Evolutionary conservation across 2,329 filamentous ascomycete genomes (phyloP).

Genomic region (Penicillium sp.): DNA sequence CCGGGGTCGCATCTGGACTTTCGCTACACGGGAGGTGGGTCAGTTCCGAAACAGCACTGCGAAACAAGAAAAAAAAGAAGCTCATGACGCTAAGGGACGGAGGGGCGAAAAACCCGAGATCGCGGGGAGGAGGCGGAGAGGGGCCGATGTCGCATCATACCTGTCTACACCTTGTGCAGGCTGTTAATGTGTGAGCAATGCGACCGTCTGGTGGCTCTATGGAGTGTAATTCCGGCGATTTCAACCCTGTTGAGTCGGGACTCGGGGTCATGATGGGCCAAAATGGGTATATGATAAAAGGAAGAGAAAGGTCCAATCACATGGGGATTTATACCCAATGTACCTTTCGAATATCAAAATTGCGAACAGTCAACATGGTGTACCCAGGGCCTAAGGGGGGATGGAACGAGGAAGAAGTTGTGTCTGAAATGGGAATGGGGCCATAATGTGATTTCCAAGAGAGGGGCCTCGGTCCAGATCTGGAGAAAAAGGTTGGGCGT

Average conservation of each 20-base stretch:
- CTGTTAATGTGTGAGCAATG: conserved; percentile 49
- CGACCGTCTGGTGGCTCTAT: conserved; percentile 36
- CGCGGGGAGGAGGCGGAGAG: conserved; percentile 1
- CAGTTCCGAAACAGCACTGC: conserved; percentile 8
- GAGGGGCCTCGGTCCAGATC: conserved; percentile 21
- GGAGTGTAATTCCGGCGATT: conserved; percentile 26
- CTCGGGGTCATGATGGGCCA: conserved; percentile 24
- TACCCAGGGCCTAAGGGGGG: conserved; percentile 3
- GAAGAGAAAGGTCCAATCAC: conserved; percentile 11
- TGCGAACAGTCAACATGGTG: conserved; percentile 20
- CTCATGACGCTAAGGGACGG: neutral
- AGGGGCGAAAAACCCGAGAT: neutral
- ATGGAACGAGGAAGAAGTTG: neutral
- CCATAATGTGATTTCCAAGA: neutral
- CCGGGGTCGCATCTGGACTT: conserved; percentile 96
- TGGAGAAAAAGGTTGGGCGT: conserved; percentile 12
- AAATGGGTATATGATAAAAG: conserved; percentile 6
- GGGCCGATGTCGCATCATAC: conserved; percentile 32
- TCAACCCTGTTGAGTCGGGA: conserved; percentile 12
- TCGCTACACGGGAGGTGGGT: conserved; percentile 54
- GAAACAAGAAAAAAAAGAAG: neutral
- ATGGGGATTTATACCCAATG: conserved; percentile 13
- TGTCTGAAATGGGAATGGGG: neutral
- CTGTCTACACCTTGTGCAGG: conserved; percentile 50
- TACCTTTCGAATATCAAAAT: conserved; percentile 5